Conservation (phyloP, 176 grass and related monocot genomes). For the Rhipidocladum racemiflorum region DNA sequence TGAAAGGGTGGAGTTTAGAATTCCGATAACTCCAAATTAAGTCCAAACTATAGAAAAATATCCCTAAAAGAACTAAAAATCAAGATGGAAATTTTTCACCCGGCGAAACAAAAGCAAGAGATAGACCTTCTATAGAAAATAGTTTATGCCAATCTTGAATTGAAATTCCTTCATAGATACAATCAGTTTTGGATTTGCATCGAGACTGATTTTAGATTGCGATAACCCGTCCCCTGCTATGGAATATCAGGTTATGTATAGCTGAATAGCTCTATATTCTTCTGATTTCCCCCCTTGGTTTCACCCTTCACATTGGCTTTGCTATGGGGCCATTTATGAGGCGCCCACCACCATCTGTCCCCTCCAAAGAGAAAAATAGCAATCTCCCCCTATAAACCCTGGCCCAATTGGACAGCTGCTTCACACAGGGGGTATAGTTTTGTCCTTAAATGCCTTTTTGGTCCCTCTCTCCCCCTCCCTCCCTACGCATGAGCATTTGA, state of each 20-base stretch:
- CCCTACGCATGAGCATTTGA: conserved; percentile 3
- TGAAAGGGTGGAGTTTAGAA: not conserved
- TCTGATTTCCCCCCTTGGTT: not conserved
- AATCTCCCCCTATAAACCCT: conserved; percentile 3
- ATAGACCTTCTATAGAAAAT: not conserved
- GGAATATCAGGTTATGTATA: not conserved
- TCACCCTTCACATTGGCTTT: not conserved
- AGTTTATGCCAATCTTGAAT: not conserved
- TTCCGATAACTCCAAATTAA: not conserved
- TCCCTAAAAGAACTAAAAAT: not conserved
- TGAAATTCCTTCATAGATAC: not conserved
- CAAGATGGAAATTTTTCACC: not conserved
- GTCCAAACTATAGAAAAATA: not conserved
- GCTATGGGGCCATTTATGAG: conserved; percentile 37
- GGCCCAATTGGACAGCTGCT: conserved; percentile 39
- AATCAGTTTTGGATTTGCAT: not conserved
- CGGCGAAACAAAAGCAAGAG: not conserved
- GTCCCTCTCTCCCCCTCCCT: not conserved
- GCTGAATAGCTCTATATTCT: not conserved
- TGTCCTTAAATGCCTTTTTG: conserved; percentile 41
- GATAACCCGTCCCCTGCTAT: not conserved
- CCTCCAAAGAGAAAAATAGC: conserved; percentile 27
- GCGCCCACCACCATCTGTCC: conserved; percentile 46
- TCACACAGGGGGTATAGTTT: conserved; percentile 45
- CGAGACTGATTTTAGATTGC: not conserved